These are phyloP conservation scores for Rhododendron mucronatum DNA, from an alignment of 148 eudicot genomes.

Conservation along the genomic window DNA sequence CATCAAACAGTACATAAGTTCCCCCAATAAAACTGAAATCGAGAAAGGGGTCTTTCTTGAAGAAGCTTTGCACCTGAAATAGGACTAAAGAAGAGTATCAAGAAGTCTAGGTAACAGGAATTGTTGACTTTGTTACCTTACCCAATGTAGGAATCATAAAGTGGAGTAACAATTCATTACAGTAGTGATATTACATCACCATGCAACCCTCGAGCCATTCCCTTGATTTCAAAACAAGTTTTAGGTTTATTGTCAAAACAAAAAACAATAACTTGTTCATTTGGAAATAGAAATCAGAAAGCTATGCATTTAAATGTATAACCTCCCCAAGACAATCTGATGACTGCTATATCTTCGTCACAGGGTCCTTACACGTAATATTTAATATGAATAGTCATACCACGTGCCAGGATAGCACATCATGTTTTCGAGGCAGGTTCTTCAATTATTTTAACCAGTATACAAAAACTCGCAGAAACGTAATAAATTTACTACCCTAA, in stretches of 20 bases:
- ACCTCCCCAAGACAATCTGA: neutral
- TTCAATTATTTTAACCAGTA: neutral
- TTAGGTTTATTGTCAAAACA: neutral
- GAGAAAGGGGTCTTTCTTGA: too few species aligned
- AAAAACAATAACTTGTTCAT: neutral
- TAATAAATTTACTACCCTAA: neutral
- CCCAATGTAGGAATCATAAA: neutral
- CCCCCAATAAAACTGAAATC: neutral
- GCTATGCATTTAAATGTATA: neutral
- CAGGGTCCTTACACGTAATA: neutral
- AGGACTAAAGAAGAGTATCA: neutral
- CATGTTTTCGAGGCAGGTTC: neutral
- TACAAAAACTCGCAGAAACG: neutral
- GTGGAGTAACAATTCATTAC: neutral
- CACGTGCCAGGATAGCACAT: neutral
- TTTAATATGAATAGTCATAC: neutral
- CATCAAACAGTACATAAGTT: neutral
- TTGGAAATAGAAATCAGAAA: neutral
- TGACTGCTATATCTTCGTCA: neutral
- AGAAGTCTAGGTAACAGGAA: neutral
- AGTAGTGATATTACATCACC: neutral
- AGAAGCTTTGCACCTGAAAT: too few species aligned
- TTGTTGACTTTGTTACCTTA: neutral
- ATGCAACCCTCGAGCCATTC: neutral
- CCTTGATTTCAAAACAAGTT: neutral